Percentiles rank a stretch among this genome's conserved stretches.
Evolutionary conservation across 2,329 filamentous ascomycete genomes (phyloP).

Genomic region (Exophiala phaeomuriformis): DNA sequence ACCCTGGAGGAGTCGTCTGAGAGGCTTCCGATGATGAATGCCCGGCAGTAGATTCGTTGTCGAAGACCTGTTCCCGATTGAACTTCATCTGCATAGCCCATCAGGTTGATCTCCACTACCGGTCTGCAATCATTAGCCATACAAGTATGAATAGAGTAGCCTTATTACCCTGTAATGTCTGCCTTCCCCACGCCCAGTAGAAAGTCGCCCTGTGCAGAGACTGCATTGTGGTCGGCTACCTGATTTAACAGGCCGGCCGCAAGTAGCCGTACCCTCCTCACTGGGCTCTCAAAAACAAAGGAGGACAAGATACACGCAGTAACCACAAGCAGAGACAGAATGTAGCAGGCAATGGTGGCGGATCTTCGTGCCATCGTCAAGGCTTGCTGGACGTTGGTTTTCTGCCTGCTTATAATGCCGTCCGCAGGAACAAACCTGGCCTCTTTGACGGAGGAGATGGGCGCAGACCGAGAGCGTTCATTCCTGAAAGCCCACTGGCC

Average conservation of each 20-base stretch:
- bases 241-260: neutral
- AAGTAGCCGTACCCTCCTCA: slow-evolving; percentile 1
- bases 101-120: slow-evolving; percentile 82
- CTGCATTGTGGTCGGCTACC: neutral
- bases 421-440: neutral
- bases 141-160: neutral
- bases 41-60: slow-evolving; percentile 79
- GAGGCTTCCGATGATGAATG: slow-evolving; percentile 74
- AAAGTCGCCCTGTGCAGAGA: slow-evolving; percentile 40
- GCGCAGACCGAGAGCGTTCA: neutral
- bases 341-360: slow-evolving; percentile 1
- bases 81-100: slow-evolving; percentile 80
- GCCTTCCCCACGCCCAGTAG: slow-evolving; percentile 63
- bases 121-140: slow-evolving; percentile 45
- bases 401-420: neutral
- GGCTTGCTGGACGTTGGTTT: neutral
- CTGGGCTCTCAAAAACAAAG: slow-evolving; percentile 4
- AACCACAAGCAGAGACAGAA: slow-evolving; percentile 5
- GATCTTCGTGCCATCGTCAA: slow-evolving; percentile 17
- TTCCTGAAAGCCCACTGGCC: neutral
- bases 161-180: slow-evolving; percentile 59
- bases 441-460: neutral
- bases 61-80: slow-evolving; percentile 78
- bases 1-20: slow-evolving; percentile 63
- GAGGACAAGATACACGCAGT: slow-evolving; percentile 6